Evolutionary conservation across 2,329 filamentous ascomycete species (phyloP).

Genomic region (Claviceps sp.): DNA sequence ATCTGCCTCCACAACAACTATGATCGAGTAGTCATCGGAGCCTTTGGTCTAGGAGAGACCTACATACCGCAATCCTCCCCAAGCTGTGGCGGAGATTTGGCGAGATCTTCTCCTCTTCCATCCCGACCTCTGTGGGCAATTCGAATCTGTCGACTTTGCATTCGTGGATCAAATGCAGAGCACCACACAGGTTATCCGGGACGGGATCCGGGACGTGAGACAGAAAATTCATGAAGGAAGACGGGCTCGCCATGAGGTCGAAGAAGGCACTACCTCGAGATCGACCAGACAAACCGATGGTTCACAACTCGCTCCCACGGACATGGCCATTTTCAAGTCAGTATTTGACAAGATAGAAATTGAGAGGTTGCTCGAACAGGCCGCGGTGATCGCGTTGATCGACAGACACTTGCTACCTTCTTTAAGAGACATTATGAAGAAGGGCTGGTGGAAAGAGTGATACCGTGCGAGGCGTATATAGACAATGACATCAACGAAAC

Average conservation of each 20-base stretch:
- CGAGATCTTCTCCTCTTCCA: slow-evolving; percentile 50
- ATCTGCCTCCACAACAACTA: slow-evolving; percentile 52
- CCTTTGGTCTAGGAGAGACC: slow-evolving; percentile 46
- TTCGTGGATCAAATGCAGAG: slow-evolving; percentile 46
- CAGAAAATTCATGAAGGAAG: too few species aligned
- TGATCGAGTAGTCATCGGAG: slow-evolving; percentile 45
- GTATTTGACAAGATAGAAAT: slow-evolving; percentile 39
- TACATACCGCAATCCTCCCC: slow-evolving; percentile 32
- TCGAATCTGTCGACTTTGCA: slow-evolving; percentile 48
- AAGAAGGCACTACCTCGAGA: too few species aligned
- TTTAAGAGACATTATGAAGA: slow-evolving; percentile 6
- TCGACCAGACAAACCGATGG: slow-evolving; percentile 13
- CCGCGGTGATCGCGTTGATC: slow-evolving; percentile 45
- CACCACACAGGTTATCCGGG: slow-evolving; percentile 37
- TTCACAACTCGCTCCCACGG: slow-evolving; percentile 18
- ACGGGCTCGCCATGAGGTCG: too few species aligned
- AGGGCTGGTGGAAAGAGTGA: background rate
- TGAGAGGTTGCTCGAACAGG: slow-evolving; percentile 33
- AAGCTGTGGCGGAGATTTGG: slow-evolving; percentile 53
- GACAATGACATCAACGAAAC: too few species aligned
- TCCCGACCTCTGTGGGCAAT: slow-evolving; percentile 46
- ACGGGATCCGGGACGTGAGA: slow-evolving; percentile 40
- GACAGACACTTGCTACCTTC: slow-evolving; percentile 31
- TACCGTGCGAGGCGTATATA: background rate
- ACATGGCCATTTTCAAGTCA: slow-evolving; percentile 39